Evolutionary conservation across 805 yeast genomes (phyloP), one percentile per base, ranked within the genome.

Genomic region (Sungouiozyma intestinalis): DNA sequence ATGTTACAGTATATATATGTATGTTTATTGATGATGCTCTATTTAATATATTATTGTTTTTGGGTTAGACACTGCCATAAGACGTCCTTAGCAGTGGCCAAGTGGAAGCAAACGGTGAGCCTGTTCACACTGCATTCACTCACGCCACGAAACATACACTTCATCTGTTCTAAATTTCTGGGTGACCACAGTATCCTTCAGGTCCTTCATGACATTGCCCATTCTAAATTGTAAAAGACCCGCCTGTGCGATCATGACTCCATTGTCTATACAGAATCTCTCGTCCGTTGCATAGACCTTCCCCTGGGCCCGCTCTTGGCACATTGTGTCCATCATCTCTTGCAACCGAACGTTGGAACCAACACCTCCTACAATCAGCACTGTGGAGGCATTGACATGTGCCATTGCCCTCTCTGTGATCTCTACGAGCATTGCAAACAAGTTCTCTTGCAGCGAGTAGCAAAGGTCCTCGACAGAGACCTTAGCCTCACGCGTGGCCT

Each of bases 341-440:
- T 92, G 98, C 46, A 92, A 66, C 47, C 97, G 63, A 50, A 79
- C 81, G 57, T 92, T 92, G 51, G 95, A 86, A 0, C 98, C 98
- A n/a, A 92, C 98, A 18, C 98, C 98, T 11, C 98, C 98, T 2
- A 92, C 98, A 40, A 92, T 85, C 39, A 92, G 68, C 16, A 92
- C 98, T 59, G 88, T 95, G 46, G 75, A 74, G 3, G 94, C 74
- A 51, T 81, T 79, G 3, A 90, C 97, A 57, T 92, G 98, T 0
- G 98, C 98, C 94, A 92, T 84, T 2, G 98, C 98, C 33, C 98
- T 71, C 58, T 92, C 98, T 0, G 98, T 92, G 52, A 92, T 92
- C 62, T 92, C 98, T 15, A 92, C 97, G 46, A 92, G 72, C 98
- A 92, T 92, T 9, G 97, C 87, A 61, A 84, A 92, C 21, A 92